Percentiles rank a stretch among this genome's conserved stretches.
phyloP scores from a whole-genome alignment of 495 filamentous ascomycete genomes.

The Chaetomium fimeti region DNA sequence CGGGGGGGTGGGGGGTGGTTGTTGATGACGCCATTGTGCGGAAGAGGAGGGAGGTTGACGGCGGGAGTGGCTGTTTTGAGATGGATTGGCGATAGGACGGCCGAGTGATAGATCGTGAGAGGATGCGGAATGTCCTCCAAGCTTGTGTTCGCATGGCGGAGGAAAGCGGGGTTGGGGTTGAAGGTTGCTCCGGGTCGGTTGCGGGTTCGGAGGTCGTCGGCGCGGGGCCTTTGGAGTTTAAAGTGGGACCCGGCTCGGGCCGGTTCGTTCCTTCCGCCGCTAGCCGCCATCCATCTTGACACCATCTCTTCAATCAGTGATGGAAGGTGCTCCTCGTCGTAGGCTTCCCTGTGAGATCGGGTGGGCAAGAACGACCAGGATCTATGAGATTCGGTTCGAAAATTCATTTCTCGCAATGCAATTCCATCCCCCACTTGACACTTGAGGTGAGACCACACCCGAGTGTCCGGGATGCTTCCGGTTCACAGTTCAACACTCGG shows the following conservation, averaged over 20 bases:
- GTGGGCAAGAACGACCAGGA: conserved; percentile 2
- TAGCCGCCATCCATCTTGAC: too few species aligned
- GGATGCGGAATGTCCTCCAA: conserved; percentile 26
- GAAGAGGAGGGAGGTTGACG: conserved; percentile 17
- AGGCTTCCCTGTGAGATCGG: background rate
- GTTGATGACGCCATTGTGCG: conserved; percentile 44
- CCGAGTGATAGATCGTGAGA: conserved; percentile 12
- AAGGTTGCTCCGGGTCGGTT: conserved; percentile 10
- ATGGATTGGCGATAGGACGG: background rate
- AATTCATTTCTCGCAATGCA: background rate
- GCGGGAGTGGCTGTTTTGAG: conserved; percentile 6
- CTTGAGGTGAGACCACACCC: too few species aligned
- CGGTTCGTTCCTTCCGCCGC: too few species aligned
- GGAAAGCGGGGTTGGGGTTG: conserved; percentile 3
- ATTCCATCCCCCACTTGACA: background rate
- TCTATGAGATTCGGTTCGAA: background rate
- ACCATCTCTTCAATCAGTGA: too few species aligned
- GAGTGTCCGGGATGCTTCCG: too few species aligned
- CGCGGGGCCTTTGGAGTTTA: conserved; percentile 15
- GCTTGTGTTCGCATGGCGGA: conserved; percentile 24
- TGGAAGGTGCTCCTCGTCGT: too few species aligned
- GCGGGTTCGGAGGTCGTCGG: conserved; percentile 15
- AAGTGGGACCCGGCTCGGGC: conserved; percentile 15
- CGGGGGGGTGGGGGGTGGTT: conserved; percentile 49
- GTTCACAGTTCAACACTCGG: background rate